Conservation (phyloP, 73 alveolate genomes). For the Tetrahymena borealis region DNA sequence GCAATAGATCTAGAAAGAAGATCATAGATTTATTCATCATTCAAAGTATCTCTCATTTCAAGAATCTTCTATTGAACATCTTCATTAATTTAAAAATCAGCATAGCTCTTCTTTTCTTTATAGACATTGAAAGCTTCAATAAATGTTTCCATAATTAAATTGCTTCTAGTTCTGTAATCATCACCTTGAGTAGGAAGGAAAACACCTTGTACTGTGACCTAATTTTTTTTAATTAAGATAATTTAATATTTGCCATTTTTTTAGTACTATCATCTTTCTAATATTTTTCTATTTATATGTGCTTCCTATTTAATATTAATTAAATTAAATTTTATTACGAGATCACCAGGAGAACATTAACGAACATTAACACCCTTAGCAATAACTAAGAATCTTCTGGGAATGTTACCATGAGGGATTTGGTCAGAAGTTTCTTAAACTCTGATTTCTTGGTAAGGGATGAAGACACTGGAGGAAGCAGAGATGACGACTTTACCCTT, state of each 20-base stretch:
- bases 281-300: no score
- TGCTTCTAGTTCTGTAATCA: slow-evolving; percentile 69
- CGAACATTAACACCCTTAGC: slow-evolving; percentile 75
- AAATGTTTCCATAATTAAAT: slow-evolving; percentile 79
- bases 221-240: not conserved
- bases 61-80: slow-evolving; percentile 37
- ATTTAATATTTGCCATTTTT: not conserved
- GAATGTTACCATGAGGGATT: slow-evolving; percentile 94
- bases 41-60: slow-evolving; percentile 7
- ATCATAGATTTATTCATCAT: slow-evolving; percentile 48
- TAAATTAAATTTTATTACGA: slow-evolving; percentile 39
- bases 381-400: slow-evolving; percentile 68
- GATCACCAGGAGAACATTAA: slow-evolving; percentile 91
- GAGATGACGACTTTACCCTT: slow-evolving; percentile 79
- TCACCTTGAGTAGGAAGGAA: slow-evolving; percentile 67
- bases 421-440: slow-evolving; percentile 84
- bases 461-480: slow-evolving; percentile 76
- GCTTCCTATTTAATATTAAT: no score
- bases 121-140: slow-evolving; percentile 75
- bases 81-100: slow-evolving; percentile 65
- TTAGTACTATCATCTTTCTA: no score
- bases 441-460: slow-evolving; percentile 76
- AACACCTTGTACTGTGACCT: slow-evolving; percentile 63
- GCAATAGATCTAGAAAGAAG: slow-evolving; percentile 85
- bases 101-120: slow-evolving; percentile 80